Percentiles rank a stretch among this genome's conserved stretches.
These are phyloP conservation scores for Rhizodiscina lignyota DNA, from an alignment of 495 filamentous ascomycete genomes.

Conservation along the genomic window DNA sequence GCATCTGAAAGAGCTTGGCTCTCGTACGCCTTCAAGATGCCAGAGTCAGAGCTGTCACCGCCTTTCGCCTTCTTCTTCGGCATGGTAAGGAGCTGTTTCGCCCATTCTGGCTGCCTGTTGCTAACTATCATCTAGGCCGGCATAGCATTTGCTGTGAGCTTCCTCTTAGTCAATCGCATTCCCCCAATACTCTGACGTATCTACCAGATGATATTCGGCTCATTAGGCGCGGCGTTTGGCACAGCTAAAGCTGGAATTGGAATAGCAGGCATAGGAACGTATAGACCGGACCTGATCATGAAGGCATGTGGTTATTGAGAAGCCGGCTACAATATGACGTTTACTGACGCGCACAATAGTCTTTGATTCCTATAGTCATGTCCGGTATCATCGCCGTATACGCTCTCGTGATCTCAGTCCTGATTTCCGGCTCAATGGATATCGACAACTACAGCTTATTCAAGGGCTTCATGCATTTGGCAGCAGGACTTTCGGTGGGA, in stretches of 20 bases:
- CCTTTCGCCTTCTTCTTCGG: slow-evolving; percentile 96
- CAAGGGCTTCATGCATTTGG: slow-evolving; percentile 84
- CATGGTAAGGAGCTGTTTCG: slow-evolving; percentile 48
- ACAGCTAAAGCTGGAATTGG: slow-evolving; percentile 95
- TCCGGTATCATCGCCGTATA: slow-evolving; percentile 99
- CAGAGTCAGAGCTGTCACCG: slow-evolving; percentile 54
- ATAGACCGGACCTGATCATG: slow-evolving; percentile 92
- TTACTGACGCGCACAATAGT: slow-evolving; percentile 30
- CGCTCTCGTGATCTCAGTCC: slow-evolving; percentile 84
- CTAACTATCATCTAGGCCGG: slow-evolving; percentile 39
- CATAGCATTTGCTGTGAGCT: slow-evolving; percentile 82
- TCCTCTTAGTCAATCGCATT: too few relatives aligned
- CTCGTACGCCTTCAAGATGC: slow-evolving; percentile 33
- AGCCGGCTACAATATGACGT: too few relatives aligned
- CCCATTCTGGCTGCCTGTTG: neutral
- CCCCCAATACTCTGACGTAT: too few relatives aligned
- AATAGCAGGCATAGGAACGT: slow-evolving; percentile 86
- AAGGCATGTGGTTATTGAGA: too few relatives aligned
- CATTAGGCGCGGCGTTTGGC: slow-evolving; percentile 92
- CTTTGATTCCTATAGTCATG: slow-evolving; percentile 94
- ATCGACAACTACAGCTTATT: slow-evolving; percentile 67
- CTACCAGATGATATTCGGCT: slow-evolving; percentile 69
- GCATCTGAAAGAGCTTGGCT: too few relatives aligned
- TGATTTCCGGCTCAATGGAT: slow-evolving; percentile 80
- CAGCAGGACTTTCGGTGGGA: slow-evolving; percentile 78